Percentiles rank a stretch among this genome's conserved stretches.
phyloP scores from a whole-genome alignment of 345 rosid species.

The Geranium rotundifolium region DNA sequence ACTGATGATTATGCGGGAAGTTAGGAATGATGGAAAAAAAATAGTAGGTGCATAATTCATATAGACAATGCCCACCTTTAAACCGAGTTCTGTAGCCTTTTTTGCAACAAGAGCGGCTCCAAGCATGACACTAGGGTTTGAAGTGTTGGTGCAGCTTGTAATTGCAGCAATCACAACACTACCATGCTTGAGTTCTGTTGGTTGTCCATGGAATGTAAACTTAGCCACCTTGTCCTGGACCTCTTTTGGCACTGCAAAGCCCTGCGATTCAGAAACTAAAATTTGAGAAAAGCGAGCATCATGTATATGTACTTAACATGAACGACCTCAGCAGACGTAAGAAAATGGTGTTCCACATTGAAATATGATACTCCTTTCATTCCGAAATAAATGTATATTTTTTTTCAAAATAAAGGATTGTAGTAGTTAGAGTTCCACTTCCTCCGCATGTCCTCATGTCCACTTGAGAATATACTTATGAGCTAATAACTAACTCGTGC shows the following conservation, averaged over 20 bases:
- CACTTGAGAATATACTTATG: no score
- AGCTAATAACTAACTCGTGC: no score
- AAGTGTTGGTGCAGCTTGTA: conserved; percentile 74
- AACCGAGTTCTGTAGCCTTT: conserved; percentile 60
- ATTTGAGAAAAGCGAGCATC: background rate
- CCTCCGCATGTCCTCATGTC: no score
- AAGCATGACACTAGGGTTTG: conserved; percentile 83
- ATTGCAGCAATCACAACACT: conserved; percentile 77
- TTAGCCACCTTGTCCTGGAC: conserved; percentile 43
- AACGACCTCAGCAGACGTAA: background rate
- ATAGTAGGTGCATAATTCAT: background rate
- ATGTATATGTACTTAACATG: background rate
- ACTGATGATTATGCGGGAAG: background rate
- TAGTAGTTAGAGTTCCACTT: no score
- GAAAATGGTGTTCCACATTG: no score
- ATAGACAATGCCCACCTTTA: conserved; percentile 33
- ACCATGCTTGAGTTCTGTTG: conserved; percentile 65
- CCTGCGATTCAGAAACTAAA: conserved; percentile 25
- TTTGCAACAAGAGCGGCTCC: conserved; percentile 74
- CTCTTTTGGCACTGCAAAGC: conserved; percentile 62
- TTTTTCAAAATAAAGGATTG: background rate
- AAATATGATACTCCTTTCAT: background rate
- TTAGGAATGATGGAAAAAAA: background rate
- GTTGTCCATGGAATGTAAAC: conserved; percentile 46
- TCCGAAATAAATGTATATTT: background rate